Base-by-base conservation (phyloP, 2,329 filamentous ascomycete species). In the Colletotrichum incanum region DNA sequence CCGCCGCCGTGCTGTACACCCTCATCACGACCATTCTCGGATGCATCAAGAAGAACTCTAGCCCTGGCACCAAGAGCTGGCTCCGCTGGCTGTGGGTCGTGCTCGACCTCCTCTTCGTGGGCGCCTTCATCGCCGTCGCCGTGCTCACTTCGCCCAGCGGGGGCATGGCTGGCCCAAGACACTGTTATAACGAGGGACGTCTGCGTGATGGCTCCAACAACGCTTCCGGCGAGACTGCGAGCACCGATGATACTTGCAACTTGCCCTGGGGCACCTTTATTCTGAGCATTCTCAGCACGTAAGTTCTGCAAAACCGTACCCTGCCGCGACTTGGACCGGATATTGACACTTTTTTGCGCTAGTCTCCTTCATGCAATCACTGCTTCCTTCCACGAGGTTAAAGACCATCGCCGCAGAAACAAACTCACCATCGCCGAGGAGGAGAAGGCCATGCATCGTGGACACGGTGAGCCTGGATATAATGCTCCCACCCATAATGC, bases 1-100 rank as follows among this genome's bases (percentile, higher is more conserved):
- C 83, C 12, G 84, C 84, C 6, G 84, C 84, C 5, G 80, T 84
- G 16, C 74, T 82, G 8, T 86, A 86, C 77, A 85, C 82, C 0
- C 75, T 85, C 58, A 74, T 83, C 71, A 76, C 78, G 54, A 82
- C 79, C 66, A 55, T 83, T 6, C 62, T 85, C 23, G 75, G 73
- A 2, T 80, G 80, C 74, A 72, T 79, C 67, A 77, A 84, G 71
- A 80, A 80, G 67, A 78, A 72, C 37, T 50, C 28, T 23, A 52
- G 43, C 31, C 43, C 54, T 2, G 77, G 77, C n/a, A 80, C 76
- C 28, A 76, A 77, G 28, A 79, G 78, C 11, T 74, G 74, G 67
- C 75, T 85, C 8, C 79, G 82, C 50, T 83, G 83, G 81, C 54
- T 84, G 0, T 79, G 83, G 76, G 80, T 85, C 18, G 49, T 84